Evolutionary conservation across 75 land plant species (phyloP), one percentile per base, ranked within the genome.

Genomic region (Selaginella moellendorffii): DNA sequence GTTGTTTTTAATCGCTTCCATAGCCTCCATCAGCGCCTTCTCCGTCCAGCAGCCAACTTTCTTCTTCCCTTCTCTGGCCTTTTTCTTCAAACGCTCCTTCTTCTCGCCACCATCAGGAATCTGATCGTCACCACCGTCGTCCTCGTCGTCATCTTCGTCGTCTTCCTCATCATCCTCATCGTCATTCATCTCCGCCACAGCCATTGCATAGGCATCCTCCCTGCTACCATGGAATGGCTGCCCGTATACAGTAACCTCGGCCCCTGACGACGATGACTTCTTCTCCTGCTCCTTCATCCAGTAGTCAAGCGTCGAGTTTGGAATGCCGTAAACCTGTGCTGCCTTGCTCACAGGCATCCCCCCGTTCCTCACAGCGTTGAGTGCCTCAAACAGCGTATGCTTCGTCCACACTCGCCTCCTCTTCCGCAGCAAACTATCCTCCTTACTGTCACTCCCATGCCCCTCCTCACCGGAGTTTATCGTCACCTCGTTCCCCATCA

Each of bases 21-120:
- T 56, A 9, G 59, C 59, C 59, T 56, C 59, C 59, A 25, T 21
- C 9, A 56, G 24, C 5, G 59, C 59, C 19, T 56, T 56, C 59
- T 56, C 59, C 24, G 59, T 9, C 59, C 59, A 56, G 2, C 59
- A 5, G 24, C 59, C 59, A 21, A 56, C 59, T 56, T 56, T 56
- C 59, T 24, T 56, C 59, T 24, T 56, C 19, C 59, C 59, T 2
- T 56, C 59, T 19, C 59, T 8, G n/a, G 59, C 59, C 19, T 56
- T 24, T n/a, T 56, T 56, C 24, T 56, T 56, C 8, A 56, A 19
- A 5, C 59, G 8, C 8, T 24, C 59, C 24, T 56, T 56, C 59
- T 56, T 56, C 14, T 36, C 46, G 14, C 46, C 14, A 36, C 46
- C 14, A 36, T 14, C 14, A 5, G 46, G 5, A 36, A 5, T 36